These are phyloP conservation scores for Termitomyces sp. DNA, from an alignment of 768 basidiomycete species.

Conservation along the genomic window DNA sequence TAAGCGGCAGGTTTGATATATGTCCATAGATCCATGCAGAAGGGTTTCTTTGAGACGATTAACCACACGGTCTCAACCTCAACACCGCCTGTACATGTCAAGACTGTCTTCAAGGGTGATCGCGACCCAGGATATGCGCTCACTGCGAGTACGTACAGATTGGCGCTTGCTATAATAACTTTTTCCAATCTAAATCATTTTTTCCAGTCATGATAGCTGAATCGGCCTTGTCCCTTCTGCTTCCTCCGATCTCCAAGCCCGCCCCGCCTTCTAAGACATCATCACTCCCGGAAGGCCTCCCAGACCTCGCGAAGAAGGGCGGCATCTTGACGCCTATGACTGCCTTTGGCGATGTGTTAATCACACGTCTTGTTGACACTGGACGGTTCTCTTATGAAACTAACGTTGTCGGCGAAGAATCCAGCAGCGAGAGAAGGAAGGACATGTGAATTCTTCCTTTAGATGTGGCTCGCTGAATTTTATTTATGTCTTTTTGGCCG, in stretches of 20 bases:
- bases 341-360: slow-evolving; percentile 73
- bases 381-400: slow-evolving; percentile 55
- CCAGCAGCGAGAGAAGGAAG: slow-evolving; percentile 15
- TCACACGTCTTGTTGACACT: slow-evolving; percentile 57
- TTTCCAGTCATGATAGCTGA: slow-evolving; percentile 68
- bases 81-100: slow-evolving; percentile 40
- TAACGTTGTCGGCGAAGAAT: slow-evolving; percentile 29
- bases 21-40: slow-evolving; percentile 41
- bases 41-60: slow-evolving; percentile 54
- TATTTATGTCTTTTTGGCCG: no score
- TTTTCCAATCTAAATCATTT: neutral
- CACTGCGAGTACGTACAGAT: slow-evolving; percentile 39
- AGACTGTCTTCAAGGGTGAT: slow-evolving; percentile 54
- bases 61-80: slow-evolving; percentile 67
- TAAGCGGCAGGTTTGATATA: neutral
- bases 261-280: slow-evolving; percentile 6
- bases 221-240: slow-evolving; percentile 65
- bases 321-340: slow-evolving; percentile 82
- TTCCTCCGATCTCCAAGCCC: slow-evolving; percentile 31
- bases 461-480: neutral
- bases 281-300: slow-evolving; percentile 37
- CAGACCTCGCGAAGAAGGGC: slow-evolving; percentile 53
- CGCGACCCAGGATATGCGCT: slow-evolving; percentile 76
- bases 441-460: slow-evolving; percentile 7
- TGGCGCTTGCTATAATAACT: slow-evolving; percentile 3